Evolutionary conservation across 1,139 yeast species (phyloP).

Genomic region (Suhomyces maxii): DNA sequence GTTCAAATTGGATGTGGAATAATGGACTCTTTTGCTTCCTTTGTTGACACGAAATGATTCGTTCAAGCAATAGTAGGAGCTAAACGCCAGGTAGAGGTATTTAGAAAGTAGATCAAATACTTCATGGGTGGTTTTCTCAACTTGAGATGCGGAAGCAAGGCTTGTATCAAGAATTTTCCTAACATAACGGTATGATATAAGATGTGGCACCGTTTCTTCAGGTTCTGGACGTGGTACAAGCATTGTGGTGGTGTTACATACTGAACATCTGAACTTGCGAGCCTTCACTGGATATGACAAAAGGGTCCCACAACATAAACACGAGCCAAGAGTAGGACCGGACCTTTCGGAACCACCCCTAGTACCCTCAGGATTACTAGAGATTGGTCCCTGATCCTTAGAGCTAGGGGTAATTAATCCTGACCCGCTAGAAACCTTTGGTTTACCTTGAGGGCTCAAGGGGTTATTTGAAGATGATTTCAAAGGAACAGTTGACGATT

Average conservation of each 20-base stretch:
- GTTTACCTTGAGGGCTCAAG: background rate
- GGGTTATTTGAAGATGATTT: background rate
- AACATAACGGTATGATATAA: slow-evolving; percentile 29
- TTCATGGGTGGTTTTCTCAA: slow-evolving; percentile 28
- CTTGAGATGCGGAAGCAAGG: slow-evolving; percentile 15
- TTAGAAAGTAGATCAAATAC: slow-evolving; percentile 51
- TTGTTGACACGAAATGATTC: slow-evolving; percentile 44
- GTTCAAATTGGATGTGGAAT: slow-evolving; percentile 48
- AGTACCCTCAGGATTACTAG: background rate
- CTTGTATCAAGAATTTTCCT: slow-evolving; percentile 31
- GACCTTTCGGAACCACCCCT: background rate
- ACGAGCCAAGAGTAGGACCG: slow-evolving; percentile 1
- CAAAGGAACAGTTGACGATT: background rate
- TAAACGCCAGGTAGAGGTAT: slow-evolving; percentile 44
- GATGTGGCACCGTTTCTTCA: slow-evolving; percentile 15
- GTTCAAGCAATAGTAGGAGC: slow-evolving; percentile 42
- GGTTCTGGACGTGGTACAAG: slow-evolving; percentile 17
- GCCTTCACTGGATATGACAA: slow-evolving; percentile 49
- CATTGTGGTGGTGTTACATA: slow-evolving; percentile 54
- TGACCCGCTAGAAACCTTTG: background rate
- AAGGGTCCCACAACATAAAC: slow-evolving; percentile 60
- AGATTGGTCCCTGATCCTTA: background rate
- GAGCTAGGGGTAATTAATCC: background rate
- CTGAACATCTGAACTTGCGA: slow-evolving; percentile 54
- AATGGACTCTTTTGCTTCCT: slow-evolving; percentile 24